Evolutionary conservation across 2,329 filamentous ascomycete genomes (phyloP), one percentile per base, ranked within the genome.

Genomic region (Paecilomyces variotii): DNA sequence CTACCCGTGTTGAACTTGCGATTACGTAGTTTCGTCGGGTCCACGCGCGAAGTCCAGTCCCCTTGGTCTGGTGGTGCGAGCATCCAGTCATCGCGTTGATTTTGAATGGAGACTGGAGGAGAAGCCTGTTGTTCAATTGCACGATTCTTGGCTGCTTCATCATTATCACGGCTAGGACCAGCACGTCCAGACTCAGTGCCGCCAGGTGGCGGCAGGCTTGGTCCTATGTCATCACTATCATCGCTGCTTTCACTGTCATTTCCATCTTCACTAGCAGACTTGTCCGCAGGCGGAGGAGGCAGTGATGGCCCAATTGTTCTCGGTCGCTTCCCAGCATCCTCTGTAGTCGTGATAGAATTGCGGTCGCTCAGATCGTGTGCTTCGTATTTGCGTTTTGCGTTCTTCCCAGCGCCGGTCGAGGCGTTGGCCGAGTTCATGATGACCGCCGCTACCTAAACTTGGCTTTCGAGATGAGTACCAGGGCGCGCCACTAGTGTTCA

Each of bases 21-120:
- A 62, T 85, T 86, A 66, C 87, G 87, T 61, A 92, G 79, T 73
- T 91, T 91, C 2, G 90, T 91, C 0, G 91, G 90, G 74, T 96
- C 91, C 65, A 88, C 77, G 72, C 88, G 74, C 64, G 83, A 84
- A 70, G 76, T 77, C 78, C 66, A 78, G 70, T 74, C 79, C 68
- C 69, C 71, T 30, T 79, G 74, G 1, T 80, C 77, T 0, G 88
- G 88, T 0, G 87, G 88, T 1, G 84, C 82, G 54, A 90, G 79
- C 88, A 91, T 91, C 88, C 88, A 91, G 68, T 90, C 88, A 77
- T 95, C 91, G 67, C 92, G 86, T 70, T 87, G 82, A 4, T 82
- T 79, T 54, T 53, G 39, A 5, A 82, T 80, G 60, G 72, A 58
- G n/a, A 73, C 64, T 32, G 78, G 64, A 24, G 71, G 67, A 28